These are phyloP conservation scores for Tulasnella sp. DNA, from an alignment of 768 basidiomycete genomes.

Conservation along the genomic window DNA sequence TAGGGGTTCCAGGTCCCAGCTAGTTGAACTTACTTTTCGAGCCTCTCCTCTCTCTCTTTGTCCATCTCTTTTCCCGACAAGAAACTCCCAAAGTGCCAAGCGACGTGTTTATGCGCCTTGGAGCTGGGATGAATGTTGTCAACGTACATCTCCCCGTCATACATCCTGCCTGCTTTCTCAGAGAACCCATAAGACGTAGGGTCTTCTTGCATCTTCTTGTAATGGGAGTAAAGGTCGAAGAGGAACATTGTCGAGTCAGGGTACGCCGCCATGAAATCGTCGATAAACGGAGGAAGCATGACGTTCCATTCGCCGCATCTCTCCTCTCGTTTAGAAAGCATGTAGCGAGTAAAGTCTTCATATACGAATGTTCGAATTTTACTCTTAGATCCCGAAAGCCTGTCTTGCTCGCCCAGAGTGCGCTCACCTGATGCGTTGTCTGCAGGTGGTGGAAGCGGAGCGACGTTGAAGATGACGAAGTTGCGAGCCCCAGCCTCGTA, in stretches of 20 bases:
- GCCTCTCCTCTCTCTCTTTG: background rate
- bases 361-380: background rate
- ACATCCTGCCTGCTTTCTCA: conserved; percentile 20
- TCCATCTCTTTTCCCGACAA: conserved; percentile 17
- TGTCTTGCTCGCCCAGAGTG: background rate
- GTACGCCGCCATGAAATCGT: conserved; percentile 31
- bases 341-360: background rate
- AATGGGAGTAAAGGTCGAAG: conserved; percentile 29
- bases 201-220: conserved; percentile 37
- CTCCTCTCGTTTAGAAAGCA: background rate
- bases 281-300: conserved; percentile 24
- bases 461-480: conserved; percentile 50
- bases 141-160: conserved; percentile 31
- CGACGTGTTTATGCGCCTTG: conserved; percentile 38
- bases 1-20: background rate
- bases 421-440: background rate
- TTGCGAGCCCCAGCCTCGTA: conserved; percentile 39
- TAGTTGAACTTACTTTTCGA: background rate
- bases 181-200: conserved; percentile 33
- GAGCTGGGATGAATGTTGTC: conserved; percentile 45
- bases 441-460: conserved; percentile 25
- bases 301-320: conserved; percentile 34
- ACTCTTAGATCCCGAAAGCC: background rate
- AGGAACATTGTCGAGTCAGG: conserved; percentile 37
- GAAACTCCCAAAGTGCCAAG: conserved; percentile 33